Base-by-base conservation (phyloP, 2,329 filamentous ascomycete genomes). In the Epichloe gansuensis region DNA sequence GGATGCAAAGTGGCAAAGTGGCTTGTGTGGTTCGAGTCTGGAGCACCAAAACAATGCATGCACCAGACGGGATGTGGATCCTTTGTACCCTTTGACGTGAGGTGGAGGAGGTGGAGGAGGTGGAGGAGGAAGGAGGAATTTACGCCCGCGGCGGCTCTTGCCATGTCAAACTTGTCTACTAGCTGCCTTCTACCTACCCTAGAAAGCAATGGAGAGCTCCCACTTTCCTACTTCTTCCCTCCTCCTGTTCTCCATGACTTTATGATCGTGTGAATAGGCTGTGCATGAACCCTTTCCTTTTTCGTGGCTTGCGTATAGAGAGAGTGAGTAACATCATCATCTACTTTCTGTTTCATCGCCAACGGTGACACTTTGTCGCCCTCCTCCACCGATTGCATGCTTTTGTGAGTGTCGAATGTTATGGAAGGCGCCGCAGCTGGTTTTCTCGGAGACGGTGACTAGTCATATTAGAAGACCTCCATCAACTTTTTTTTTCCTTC, bases 211-310 rank as follows among this genome's bases (percentile, higher is more conserved):
- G 6, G 17, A 39, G 21, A 12, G 17, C 31, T 35, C n/a, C 7
- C 5, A 31, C 43, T 1, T 31, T 39, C n/a, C 34, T 38, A n/a
- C 21, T 47, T 25, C 46, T 5, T 47, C 6, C 21, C 5, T 11
- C 5, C 34, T 28, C 3, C n/a, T 15, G 9, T 21, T 12, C 34
- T 13, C 15, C 13, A 11, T n/a, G 25, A 31, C 34, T 12, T 23
- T 4, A 46, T 21, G 49, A 52, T 37, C 57, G 48, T n/a, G 54
- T 52, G 42, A 59, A 54, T 5, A 55, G 28, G 11, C 50, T 52
- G 4, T 54, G 51, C n/a, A 59, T 56, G 25, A 59, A 52, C 35
- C 56, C 54, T 49, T 54, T 58, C 35, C 51, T 56, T 48, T 23
- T 37, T 57, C 8, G 54, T 38, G 1, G 25, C 37, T 28, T 54